Base-by-base conservation (phyloP, 1,284 basidiomycete species). In the Ustilago cynodontis region DNA sequence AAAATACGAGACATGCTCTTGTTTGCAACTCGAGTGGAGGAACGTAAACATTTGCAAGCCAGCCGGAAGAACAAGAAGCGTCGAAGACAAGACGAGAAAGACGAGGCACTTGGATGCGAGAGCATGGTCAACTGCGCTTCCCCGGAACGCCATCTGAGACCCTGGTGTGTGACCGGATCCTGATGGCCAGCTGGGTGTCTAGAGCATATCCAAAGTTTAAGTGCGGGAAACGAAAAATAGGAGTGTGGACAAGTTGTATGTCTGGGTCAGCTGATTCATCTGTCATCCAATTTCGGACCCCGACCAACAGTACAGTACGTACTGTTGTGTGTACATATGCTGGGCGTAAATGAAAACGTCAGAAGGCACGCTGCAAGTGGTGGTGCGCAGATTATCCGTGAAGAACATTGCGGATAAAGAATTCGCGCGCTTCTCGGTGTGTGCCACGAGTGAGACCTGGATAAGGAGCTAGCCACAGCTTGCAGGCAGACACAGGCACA, bases 391-490 rank as follows among this genome's bases (percentile, higher is more conserved):
- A 54, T 54, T 33, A 54, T 33, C 22, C 20, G 37, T n/a, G 55
- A 57, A 57, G 41, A 57, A 45, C 41, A n/a, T 37, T 31, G 22
- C 22, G 22, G 41, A 59, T 45, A 37, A 10, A 47, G 8, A 22
- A 26, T n/a, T 59, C 5, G 29, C n/a, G 31, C n/a, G 35, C 16
- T 37, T 16, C 35, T 37, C 11, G 31, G 31, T 33, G 31, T 33
- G 11, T 33, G 31, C 5, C 31, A 33, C 31, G n/a, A n/a, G 43
- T 57, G 37, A 64, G 51, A 64, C 61, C 45, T 64, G 61, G 54
- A 57, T 51, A 11, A 3, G 20, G 22, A 31, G 8, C 33, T 20
- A 26, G 59, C 37, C 37, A 20, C 20, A 22, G 11, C 37, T 7
- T 41, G 1, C 5, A 33, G 31, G 43, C 56, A 49, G 14, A 57